Evolutionary conservation across 73 alveolate genomes (phyloP).

Genomic region (Tetrahymena thermophila): DNA sequence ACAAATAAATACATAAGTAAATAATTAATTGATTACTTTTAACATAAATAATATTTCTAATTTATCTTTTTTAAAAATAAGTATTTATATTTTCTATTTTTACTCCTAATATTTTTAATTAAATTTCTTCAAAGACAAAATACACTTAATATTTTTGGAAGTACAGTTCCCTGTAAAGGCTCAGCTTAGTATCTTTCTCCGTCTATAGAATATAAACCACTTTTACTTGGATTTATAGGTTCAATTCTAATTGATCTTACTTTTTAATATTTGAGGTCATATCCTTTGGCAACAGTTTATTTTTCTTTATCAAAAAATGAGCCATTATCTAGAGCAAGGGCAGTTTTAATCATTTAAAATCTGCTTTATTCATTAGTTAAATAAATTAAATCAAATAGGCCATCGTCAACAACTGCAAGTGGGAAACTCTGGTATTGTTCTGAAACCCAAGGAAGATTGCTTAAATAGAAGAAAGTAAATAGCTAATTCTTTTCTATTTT

Average conservation of each 20-base stretch:
- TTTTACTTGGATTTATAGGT: slow-evolving; percentile 6
- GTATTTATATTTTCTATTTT: no score
- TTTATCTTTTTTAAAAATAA: no score
- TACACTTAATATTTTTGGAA: background rate
- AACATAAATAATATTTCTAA: no score
- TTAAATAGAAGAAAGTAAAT: slow-evolving; percentile 10
- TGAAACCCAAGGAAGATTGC: slow-evolving; percentile 25
- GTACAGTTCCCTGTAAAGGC: background rate
- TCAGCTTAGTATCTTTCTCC: slow-evolving; percentile 22
- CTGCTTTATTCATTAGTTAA: slow-evolving; percentile 20
- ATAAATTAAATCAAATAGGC: slow-evolving; percentile 15
- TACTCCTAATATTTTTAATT: no score
- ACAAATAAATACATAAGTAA: no score
- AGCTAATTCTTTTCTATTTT: background rate
- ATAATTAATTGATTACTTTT: no score
- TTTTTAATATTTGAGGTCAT: slow-evolving; percentile 34
- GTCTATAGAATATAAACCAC: slow-evolving; percentile 25
- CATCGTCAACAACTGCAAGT: slow-evolving; percentile 25
- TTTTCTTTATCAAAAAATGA: slow-evolving; percentile 2
- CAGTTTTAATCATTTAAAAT: slow-evolving; percentile 11
- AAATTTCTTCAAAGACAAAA: background rate
- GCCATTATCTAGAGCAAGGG: slow-evolving; percentile 22
- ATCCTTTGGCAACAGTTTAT: background rate
- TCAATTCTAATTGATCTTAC: slow-evolving; percentile 10
- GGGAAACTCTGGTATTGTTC: slow-evolving; percentile 29